Conservation (phyloP, 2,329 filamentous ascomycete genomes). For the Clathrospora elynae region DNA sequence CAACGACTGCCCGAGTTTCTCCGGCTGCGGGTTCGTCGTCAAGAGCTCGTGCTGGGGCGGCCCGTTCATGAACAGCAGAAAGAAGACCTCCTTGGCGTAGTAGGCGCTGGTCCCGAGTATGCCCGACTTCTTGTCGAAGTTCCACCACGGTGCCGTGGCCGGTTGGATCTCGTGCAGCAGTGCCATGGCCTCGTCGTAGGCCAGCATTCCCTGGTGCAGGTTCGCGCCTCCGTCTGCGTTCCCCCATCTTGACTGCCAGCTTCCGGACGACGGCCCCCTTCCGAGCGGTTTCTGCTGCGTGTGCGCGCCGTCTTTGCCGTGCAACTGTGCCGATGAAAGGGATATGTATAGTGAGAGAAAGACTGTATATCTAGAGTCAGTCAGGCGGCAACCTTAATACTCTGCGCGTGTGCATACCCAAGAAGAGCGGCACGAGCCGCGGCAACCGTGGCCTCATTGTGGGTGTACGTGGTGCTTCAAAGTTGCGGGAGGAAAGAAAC, state of each 20-base stretch:
- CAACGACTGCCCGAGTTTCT: conserved; percentile 58
- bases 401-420: conserved; percentile 32
- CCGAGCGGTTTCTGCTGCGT: conserved; percentile 33
- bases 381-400: conserved; percentile 15
- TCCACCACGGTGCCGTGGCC: conserved; percentile 48
- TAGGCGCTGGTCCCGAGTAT: conserved; percentile 62
- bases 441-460: conserved; percentile 44
- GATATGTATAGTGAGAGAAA: conserved; percentile 39
- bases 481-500: conserved; percentile 18
- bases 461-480: conserved; percentile 16
- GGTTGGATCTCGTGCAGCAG: conserved; percentile 52
- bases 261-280: conserved; percentile 15
- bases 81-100: conserved; percentile 67
- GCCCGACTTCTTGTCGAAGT: conserved; percentile 59
- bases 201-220: conserved; percentile 26
- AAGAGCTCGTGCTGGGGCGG: conserved; percentile 56
- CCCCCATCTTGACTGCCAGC: conserved; percentile 32
- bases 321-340: conserved; percentile 32
- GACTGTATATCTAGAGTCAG: conserved; percentile 35
- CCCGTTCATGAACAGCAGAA: conserved; percentile 68
- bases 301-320: conserved; percentile 28
- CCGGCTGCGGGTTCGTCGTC: conserved; percentile 44
- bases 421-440: conserved; percentile 46
- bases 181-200: conserved; percentile 47
- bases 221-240: conserved; percentile 18